Base-by-base conservation (phyloP, 1,139 yeast species). In the Geotrichum aggregatum region DNA sequence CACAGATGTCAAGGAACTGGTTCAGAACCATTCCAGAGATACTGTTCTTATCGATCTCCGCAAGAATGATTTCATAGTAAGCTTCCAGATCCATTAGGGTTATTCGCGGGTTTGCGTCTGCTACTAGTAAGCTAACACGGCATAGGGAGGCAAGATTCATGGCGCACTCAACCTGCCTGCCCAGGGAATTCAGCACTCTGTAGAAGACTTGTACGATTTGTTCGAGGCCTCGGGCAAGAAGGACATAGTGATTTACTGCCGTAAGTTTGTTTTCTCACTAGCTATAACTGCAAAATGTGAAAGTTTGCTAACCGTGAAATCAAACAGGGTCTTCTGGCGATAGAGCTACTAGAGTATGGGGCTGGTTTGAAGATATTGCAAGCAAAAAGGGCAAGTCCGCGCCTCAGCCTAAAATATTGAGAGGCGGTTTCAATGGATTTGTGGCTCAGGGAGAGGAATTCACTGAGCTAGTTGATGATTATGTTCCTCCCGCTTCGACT, bases 141-240 rank as follows among this genome's bases (percentile, higher is more conserved):
- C 21, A 4, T 21, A 47, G 50, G 63, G 64, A 3, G 65, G 65
- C 19, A 55, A 58, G 34, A 59, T 62, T 53, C 52, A 59, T 36
- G 61, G 62, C 0, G 62, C 65, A 2, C 50, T 59, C 34, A 59
- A 62, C 49, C 49, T 62, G n/a, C 65, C 65, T 18, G 63, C 64
- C 18, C 63, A 61, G 53, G 58, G 62, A 36, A 54, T 61, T 14
- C 54, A 57, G 39, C 46, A 56, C 42, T 56, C 62, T 8, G 52
- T 60, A 24, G 57, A 52, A 0, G 59, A 54, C 26, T 46, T 62
- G n/a, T 61, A 62, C 45, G 56, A 57, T 2, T 47, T 61, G 30
- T 59, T 58, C 33, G 60, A 58, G 19, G 50, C 50, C 10, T 50
- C 61, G 8, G 62, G 63, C 13, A 61, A 58, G 43, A 52, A 56